phyloP scores from a whole-genome alignment of 352 stramenopile species.

The Phytophthora parvispora region DNA sequence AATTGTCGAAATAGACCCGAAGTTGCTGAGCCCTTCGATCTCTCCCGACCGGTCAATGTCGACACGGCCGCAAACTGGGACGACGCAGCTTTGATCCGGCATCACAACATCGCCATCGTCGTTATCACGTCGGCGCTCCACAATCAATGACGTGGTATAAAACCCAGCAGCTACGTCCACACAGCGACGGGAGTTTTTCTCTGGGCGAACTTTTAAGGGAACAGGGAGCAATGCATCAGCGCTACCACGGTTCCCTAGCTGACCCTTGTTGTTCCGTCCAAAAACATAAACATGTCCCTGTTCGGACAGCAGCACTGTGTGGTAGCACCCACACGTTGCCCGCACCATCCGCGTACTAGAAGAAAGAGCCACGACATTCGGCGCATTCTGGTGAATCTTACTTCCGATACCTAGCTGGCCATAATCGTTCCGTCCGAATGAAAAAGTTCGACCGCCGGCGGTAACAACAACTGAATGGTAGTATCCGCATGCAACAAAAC shows the following conservation, averaged over 20 bases:
- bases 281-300: constrained; percentile 89
- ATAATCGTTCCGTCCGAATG: constrained; percentile 91
- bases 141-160: constrained; percentile 90
- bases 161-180: constrained; percentile 89
- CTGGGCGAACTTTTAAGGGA: constrained; percentile 82
- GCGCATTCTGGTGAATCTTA: constrained; percentile 87
- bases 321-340: constrained; percentile 88
- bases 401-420: constrained; percentile 88
- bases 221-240: constrained; percentile 86
- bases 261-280: constrained; percentile 91
- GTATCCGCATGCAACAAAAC: constrained; percentile 89
- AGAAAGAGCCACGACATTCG: constrained; percentile 75
- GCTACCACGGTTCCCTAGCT: constrained; percentile 88
- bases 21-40: constrained; percentile 91
- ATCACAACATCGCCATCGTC: constrained; percentile 72
- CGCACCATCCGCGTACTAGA: constrained; percentile 77
- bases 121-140: constrained; percentile 87
- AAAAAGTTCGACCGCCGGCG: constrained; percentile 69
- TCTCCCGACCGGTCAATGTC: constrained; percentile 90
- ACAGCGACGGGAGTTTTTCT: constrained; percentile 82
- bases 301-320: constrained; percentile 87
- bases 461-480: constrained; percentile 88
- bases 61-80: constrained; percentile 81
- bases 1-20: constrained; percentile 85
- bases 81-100: constrained; percentile 73